These are phyloP conservation scores for Hericium rajendrae DNA, from an alignment of 768 basidiomycete species.

Conservation along the genomic window DNA sequence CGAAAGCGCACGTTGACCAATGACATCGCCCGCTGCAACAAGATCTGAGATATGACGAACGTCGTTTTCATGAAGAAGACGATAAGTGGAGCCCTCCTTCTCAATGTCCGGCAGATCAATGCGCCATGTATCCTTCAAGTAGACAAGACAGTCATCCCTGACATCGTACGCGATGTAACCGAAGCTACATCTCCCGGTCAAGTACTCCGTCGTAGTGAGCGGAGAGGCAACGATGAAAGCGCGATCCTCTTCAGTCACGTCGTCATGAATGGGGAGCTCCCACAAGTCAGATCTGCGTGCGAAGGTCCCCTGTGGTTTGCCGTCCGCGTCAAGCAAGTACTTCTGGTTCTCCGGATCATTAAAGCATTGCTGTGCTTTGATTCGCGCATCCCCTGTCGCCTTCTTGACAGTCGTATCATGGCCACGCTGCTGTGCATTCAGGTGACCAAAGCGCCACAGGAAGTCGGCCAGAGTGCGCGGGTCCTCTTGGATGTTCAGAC, in stretches of 20 bases:
- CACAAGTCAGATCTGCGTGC: not conserved
- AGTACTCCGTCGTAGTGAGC: not conserved
- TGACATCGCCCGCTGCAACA: not conserved
- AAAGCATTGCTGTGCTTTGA: not conserved
- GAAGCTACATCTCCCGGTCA: not conserved
- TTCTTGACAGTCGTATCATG: not conserved
- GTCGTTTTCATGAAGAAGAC: not conserved
- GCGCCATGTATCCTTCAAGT: not conserved
- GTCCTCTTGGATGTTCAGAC: not conserved
- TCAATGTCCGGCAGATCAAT: not conserved
- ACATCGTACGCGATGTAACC: not conserved
- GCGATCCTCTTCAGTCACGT: not conserved
- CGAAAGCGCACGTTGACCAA: not conserved
- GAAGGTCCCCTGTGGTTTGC: too few relatives aligned
- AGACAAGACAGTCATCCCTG: not conserved
- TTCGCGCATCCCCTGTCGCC: not conserved
- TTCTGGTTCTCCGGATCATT: not conserved
- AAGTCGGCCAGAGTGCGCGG: not conserved
- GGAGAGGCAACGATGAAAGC: not conserved
- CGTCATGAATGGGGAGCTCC: not conserved
- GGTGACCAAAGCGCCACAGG: not conserved
- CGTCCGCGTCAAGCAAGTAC: too few relatives aligned
- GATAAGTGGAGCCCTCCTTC: not conserved
- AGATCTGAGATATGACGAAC: not conserved
- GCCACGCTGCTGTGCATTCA: not conserved